A percentile compares a stretch with the other conserved stretches of the same genome.
These are phyloP conservation scores for Schizopora paradoxa DNA, from an alignment of 1,284 basidiomycete species.

Conservation along the genomic window DNA sequence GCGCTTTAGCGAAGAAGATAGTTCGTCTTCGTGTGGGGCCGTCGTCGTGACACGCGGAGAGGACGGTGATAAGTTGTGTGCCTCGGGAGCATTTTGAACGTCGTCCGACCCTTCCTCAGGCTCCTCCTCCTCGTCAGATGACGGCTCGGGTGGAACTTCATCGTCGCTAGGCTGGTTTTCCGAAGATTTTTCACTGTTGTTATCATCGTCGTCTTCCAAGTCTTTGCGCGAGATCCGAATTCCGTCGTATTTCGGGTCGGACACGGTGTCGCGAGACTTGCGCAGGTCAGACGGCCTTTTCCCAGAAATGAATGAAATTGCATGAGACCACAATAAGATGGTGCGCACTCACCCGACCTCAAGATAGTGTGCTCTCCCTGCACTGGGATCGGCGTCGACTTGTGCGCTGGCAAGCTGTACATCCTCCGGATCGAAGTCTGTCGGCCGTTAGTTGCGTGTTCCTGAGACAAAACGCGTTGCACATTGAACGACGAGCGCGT, in stretches of 20 bases:
- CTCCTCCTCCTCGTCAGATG: conserved; percentile 1
- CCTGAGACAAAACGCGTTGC: conserved; percentile 4
- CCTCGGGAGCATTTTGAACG: conserved; percentile 19
- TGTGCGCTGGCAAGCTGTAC: conserved; percentile 21
- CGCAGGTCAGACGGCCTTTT: conserved; percentile 65
- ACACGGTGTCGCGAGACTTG: conserved; percentile 47
- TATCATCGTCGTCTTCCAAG: conserved; percentile 37
- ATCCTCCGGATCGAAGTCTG: conserved; percentile 79
- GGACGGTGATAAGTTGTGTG: neutral
- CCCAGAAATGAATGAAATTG: conserved; percentile 11
- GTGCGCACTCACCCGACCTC: conserved; percentile 64
- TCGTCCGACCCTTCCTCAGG: conserved; percentile 22
- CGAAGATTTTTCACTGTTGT: conserved; percentile 19
- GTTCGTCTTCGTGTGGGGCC: conserved; percentile 32
- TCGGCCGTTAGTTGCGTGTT: conserved; percentile 1
- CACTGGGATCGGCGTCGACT: conserved; percentile 23
- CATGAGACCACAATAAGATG: conserved; percentile 9
- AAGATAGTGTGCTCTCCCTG: conserved; percentile 71
- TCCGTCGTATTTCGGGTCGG: conserved; percentile 75
- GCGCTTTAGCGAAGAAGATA: conserved; percentile 48
- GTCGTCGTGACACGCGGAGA: neutral
- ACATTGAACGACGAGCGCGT: conserved; percentile 22
- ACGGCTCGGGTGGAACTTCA: conserved; percentile 5
- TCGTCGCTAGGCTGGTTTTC: too few species aligned
- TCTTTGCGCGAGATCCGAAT: conserved; percentile 57